A percentile compares a stretch with the other conserved stretches of the same genome.
Conservation (phyloP, 75 land plant species). For the Pinus taeda region DNA sequence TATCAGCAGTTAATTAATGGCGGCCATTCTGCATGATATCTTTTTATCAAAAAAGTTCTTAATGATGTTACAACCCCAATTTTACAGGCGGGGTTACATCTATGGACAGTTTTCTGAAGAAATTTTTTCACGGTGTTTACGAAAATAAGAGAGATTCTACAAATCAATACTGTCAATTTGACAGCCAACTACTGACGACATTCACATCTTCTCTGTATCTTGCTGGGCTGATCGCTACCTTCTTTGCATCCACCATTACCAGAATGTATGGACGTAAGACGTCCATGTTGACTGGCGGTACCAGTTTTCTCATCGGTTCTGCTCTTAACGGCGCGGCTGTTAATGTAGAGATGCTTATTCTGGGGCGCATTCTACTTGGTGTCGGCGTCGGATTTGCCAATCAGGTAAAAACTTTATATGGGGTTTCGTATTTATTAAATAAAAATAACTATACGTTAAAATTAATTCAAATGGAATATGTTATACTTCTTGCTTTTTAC, state of each 20-base stretch:
- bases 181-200: constrained; percentile 9
- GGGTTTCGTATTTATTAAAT: too few relatives aligned
- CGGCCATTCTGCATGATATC: too few relatives aligned
- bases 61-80: too few relatives aligned
- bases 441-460: too few relatives aligned
- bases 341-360: constrained; percentile 15
- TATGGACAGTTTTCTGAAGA: constrained; percentile 13
- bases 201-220: constrained; percentile 13
- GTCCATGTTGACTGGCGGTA: constrained; percentile 11
- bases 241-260: constrained; percentile 13
- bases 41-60: too few relatives aligned
- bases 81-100: constrained; percentile 20
- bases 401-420: neutral
- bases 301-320: constrained; percentile 14
- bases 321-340: constrained; percentile 13
- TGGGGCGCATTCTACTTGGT: constrained; percentile 16
- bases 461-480: too few relatives aligned
- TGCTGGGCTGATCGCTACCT: neutral
- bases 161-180: constrained; percentile 9
- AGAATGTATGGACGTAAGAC: constrained; percentile 8
- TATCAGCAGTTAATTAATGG: too few relatives aligned
- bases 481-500: too few relatives aligned
- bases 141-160: neutral
- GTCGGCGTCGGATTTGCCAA: constrained; percentile 17
- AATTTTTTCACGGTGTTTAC: constrained; percentile 12